Conservation (phyloP, 345 rosid genomes). For the Camelina laxa region DNA sequence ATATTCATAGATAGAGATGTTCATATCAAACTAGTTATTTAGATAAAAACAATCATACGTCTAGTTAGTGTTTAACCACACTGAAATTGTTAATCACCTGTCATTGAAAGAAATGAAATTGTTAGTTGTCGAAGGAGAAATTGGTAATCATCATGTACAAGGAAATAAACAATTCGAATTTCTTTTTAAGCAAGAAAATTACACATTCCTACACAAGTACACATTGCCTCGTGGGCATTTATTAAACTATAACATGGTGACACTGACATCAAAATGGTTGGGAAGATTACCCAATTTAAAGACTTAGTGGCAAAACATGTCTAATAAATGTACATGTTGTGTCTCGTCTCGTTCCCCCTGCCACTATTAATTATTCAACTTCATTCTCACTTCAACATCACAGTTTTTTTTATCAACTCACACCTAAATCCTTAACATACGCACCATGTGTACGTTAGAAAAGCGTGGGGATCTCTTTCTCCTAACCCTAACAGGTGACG, state of each 20-base stretch:
- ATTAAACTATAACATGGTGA: constrained; percentile 11
- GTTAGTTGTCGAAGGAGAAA: not conserved
- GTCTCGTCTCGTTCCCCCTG: not conserved
- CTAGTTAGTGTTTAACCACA: not conserved
- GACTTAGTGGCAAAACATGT: constrained; percentile 4
- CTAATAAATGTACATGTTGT: constrained; percentile 30
- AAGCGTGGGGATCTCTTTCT: constrained; percentile 60
- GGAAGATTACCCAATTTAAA: constrained; percentile 38
- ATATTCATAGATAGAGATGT: not conserved
- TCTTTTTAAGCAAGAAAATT: constrained; percentile 10
- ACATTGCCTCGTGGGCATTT: constrained; percentile 12
- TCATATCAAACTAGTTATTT: not conserved
- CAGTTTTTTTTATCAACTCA: constrained; percentile 1
- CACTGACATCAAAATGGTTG: constrained; percentile 36
- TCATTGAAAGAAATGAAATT: not conserved
- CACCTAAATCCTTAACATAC: not conserved
- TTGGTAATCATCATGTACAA: not conserved
- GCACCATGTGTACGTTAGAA: constrained; percentile 69
- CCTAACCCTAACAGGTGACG: constrained; percentile 65
- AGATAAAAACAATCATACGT: not conserved
- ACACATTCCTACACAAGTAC: not conserved
- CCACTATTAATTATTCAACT: not conserved
- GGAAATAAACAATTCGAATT: not conserved
- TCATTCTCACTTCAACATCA: constrained; percentile 18
- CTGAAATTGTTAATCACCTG: not conserved